These are phyloP conservation scores for Fusarium protoensiforme DNA, from an alignment of 2,329 filamentous ascomycete species.

Conservation along the genomic window DNA sequence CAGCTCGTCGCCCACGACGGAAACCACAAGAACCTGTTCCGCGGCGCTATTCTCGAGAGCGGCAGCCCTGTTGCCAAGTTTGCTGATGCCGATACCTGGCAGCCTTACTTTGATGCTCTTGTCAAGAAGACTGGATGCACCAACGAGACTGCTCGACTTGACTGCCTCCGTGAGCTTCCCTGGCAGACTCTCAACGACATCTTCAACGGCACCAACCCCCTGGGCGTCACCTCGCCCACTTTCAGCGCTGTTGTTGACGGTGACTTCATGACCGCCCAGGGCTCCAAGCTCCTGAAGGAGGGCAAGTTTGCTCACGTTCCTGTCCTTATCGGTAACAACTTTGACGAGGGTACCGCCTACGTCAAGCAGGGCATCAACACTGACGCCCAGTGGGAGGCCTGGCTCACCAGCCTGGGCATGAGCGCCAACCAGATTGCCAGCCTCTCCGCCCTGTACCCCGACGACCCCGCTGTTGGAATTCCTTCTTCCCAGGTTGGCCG, in stretches of 20 bases:
- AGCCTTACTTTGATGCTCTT: constrained; percentile 46
- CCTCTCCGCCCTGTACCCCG: constrained; percentile 60
- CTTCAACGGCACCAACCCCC: constrained; percentile 39
- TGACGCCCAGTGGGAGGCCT: constrained; percentile 58
- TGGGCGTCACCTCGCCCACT: constrained; percentile 24
- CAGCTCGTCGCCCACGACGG: constrained; percentile 65
- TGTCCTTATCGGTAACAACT: constrained; percentile 70
- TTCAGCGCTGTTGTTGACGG: constrained; percentile 47
- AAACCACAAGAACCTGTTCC: constrained; percentile 64
- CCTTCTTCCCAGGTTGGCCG: constrained; percentile 54
- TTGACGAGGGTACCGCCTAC: constrained; percentile 72
- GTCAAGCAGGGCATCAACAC: constrained; percentile 65
- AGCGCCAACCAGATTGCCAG: constrained; percentile 44
- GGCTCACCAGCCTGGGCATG: constrained; percentile 30
- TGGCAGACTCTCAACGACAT: constrained; percentile 45
- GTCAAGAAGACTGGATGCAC: constrained; percentile 39
- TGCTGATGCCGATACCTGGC: constrained; percentile 34
- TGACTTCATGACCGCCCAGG: constrained; percentile 54
- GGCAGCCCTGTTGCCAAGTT: constrained; percentile 51
- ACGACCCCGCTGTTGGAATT: constrained; percentile 59
- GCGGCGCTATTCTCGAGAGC: constrained; percentile 61
- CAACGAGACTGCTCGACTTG: constrained; percentile 36
- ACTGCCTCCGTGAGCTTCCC: constrained; percentile 47
- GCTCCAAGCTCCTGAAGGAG: constrained; percentile 62
- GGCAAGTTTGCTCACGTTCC: constrained; percentile 73